Evolutionary conservation across 306 rosid genomes (phyloP).

Genomic region (Fagus crenata): DNA sequence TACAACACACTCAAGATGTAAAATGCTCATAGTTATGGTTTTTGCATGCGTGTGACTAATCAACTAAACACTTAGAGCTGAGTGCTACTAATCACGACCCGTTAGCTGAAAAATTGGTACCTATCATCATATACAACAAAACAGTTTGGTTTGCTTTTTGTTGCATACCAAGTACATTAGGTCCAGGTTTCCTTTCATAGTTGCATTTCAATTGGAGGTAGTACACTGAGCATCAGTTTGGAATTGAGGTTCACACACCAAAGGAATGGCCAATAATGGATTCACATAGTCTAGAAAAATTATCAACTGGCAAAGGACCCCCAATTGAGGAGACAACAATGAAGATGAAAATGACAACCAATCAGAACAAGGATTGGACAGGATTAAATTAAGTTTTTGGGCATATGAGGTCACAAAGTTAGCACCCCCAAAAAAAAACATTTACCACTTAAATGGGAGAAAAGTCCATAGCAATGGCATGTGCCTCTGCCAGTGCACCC

Average conservation of each 20-base stretch:
- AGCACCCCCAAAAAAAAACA: background rate
- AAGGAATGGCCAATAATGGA: conserved; percentile 27
- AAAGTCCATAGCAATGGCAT: conserved; percentile 29
- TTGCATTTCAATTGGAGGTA: background rate
- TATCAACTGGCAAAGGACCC: conserved; percentile 29
- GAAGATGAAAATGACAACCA: conserved; percentile 18
- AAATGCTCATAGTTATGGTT: too few species aligned
- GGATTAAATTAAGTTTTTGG: background rate
- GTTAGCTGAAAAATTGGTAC: background rate
- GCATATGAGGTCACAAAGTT: background rate
- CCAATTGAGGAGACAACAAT: conserved; percentile 32
- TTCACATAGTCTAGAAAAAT: conserved; percentile 27
- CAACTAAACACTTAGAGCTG: too few species aligned
- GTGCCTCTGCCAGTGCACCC: conserved; percentile 48
- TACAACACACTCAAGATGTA: too few species aligned
- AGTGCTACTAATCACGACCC: background rate
- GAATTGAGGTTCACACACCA: too few species aligned
- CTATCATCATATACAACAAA: background rate
- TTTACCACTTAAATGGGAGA: conserved; percentile 15
- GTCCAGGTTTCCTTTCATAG: background rate
- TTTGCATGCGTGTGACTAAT: too few species aligned
- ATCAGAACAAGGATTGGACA: conserved; percentile 8
- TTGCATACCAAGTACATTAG: background rate
- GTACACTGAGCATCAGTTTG: background rate
- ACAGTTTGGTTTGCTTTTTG: background rate